phyloP scores from a whole-genome alignment of 2,329 filamentous ascomycete species.

The Basipetospora chlamydospora region DNA sequence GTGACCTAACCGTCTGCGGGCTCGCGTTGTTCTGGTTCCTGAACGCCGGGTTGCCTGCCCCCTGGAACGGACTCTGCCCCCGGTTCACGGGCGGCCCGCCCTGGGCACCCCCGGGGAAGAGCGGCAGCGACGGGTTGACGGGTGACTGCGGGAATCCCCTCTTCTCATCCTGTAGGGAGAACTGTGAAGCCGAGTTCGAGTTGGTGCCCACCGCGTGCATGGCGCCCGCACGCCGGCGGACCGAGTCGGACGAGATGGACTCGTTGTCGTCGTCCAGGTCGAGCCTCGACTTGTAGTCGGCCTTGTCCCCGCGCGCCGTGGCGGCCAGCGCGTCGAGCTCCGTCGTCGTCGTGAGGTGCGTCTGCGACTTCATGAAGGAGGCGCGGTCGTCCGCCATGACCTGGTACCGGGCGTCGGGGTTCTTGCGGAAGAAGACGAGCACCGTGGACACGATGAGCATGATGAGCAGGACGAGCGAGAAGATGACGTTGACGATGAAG shows the following conservation, averaged over 20 bases:
- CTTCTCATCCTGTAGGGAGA: slow-evolving; percentile 12
- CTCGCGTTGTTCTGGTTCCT: slow-evolving; percentile 14
- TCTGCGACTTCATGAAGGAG: slow-evolving; percentile 95
- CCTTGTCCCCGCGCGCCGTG: slow-evolving; percentile 74
- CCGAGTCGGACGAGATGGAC: slow-evolving; percentile 22
- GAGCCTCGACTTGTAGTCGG: slow-evolving; percentile 24
- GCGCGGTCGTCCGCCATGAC: slow-evolving; percentile 93
- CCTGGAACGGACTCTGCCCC: slow-evolving; percentile 20
- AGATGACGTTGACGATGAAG: slow-evolving; percentile 75
- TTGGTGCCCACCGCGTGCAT: slow-evolving; percentile 7
- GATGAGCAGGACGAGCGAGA: slow-evolving; percentile 67
- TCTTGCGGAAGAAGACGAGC: slow-evolving; percentile 73
- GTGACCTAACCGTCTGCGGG: slow-evolving; percentile 19
- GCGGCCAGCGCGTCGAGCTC: slow-evolving; percentile 83
- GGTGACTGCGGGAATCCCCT: slow-evolving; percentile 19
- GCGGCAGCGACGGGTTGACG: slow-evolving; percentile 26
- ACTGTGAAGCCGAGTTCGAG: slow-evolving; percentile 15
- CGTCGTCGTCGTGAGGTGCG: slow-evolving; percentile 59
- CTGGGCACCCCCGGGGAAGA: slow-evolving; percentile 25
- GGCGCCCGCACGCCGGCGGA: slow-evolving; percentile 20
- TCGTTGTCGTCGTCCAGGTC: slow-evolving; percentile 25
- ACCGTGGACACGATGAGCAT: slow-evolving; percentile 52
- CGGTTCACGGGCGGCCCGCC: slow-evolving; percentile 3
- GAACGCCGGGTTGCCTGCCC: neutral
- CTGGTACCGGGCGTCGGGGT: slow-evolving; percentile 88